Percentiles rank a stretch among this genome's conserved stretches.
phyloP scores from a whole-genome alignment of 345 rosid genomes.

The Camelina laxa region DNA sequence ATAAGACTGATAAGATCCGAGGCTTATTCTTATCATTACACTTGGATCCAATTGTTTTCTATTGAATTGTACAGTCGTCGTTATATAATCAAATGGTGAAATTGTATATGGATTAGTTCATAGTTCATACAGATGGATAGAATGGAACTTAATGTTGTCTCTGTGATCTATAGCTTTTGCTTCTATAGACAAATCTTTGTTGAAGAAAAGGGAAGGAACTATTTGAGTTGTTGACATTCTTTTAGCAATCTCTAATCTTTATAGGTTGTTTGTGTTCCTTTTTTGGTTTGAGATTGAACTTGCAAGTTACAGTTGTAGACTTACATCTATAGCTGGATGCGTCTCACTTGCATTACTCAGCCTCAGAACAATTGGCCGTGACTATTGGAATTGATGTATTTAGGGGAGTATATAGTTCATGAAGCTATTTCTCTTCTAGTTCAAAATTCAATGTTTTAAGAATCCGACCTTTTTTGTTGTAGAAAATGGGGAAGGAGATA shows the following conservation, averaged over 20 bases:
- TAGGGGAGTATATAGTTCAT: not conserved
- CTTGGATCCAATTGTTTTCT: not conserved
- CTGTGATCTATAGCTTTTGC: not conserved
- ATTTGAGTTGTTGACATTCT: not conserved
- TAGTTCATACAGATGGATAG: not conserved
- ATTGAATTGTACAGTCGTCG: not conserved
- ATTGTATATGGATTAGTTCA: too few relatives aligned
- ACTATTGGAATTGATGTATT: not conserved
- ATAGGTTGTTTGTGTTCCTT: conserved; percentile 13
- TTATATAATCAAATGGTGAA: not conserved
- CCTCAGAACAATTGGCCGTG: not conserved
- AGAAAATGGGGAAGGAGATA: conserved; percentile 94
- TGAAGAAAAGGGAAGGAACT: not conserved
- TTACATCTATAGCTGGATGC: conserved; percentile 7
- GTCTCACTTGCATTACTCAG: not conserved
- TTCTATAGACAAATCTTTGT: not conserved
- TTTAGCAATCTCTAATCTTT: not conserved
- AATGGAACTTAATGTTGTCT: not conserved
- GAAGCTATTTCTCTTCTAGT: not conserved
- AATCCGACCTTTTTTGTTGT: conserved; percentile 19
- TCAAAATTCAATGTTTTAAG: not conserved
- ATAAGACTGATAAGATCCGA: not conserved
- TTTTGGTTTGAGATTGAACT: conserved; percentile 11
- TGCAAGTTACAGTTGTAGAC: not conserved
- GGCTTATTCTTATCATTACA: not conserved